These are phyloP conservation scores for Linanthus parryae DNA, from an alignment of 148 eudicot genomes.

Conservation along the genomic window DNA sequence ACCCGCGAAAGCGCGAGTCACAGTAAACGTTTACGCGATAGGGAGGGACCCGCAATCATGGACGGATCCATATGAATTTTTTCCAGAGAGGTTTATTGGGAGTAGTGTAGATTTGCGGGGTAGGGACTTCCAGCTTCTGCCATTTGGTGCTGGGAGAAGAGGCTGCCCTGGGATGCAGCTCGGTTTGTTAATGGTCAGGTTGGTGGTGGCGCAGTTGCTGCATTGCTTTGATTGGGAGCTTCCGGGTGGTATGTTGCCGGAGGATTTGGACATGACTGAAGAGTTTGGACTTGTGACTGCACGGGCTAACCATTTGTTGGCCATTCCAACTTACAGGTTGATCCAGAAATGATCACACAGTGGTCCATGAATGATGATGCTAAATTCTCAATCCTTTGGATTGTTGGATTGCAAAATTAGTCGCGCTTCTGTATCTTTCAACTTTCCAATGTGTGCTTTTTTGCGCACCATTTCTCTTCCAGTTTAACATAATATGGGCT, in stretches of 20 bases:
- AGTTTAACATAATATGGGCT: too few species aligned
- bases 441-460: too few species aligned
- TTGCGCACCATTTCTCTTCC: too few species aligned
- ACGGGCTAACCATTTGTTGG: conserved; percentile 13
- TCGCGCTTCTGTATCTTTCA: too few species aligned
- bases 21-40: conserved; percentile 25
- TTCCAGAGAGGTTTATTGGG: conserved; percentile 26
- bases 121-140: conserved; percentile 19
- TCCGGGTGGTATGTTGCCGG: conserved; percentile 11
- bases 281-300: conserved; percentile 14
- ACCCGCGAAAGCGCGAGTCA: conserved; percentile 19
- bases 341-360: conserved; percentile 1
- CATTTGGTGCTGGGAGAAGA: conserved; percentile 32
- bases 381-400: too few species aligned
- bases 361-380: too few species aligned
- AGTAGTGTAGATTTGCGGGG: conserved; percentile 20
- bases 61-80: conserved; percentile 20
- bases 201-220: conserved; percentile 28
- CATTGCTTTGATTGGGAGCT: conserved; percentile 32
- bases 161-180: conserved; percentile 35
- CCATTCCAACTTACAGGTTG: conserved; percentile 16
- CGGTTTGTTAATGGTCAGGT: conserved; percentile 18
- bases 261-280: conserved; percentile 23
- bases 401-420: too few species aligned
- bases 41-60: conserved; percentile 26